Percentiles rank a stretch among this genome's conserved stretches.
These are phyloP conservation scores for Pseudogymnoascus pannorum DNA, from an alignment of 2,329 filamentous ascomycete species.

Conservation along the genomic window DNA sequence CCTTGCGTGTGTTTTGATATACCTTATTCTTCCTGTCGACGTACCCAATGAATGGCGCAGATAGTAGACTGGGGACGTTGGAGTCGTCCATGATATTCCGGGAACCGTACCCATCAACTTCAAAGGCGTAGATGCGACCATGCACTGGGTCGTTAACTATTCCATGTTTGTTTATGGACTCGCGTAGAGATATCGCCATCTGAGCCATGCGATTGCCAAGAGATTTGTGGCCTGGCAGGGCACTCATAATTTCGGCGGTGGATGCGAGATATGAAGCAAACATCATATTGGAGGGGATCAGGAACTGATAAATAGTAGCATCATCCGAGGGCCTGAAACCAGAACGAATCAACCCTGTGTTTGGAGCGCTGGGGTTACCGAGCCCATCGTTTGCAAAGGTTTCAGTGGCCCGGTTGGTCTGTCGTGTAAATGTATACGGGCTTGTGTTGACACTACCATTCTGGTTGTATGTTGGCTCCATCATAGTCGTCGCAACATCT, in stretches of 20 bases:
- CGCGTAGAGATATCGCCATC: conserved; percentile 55
- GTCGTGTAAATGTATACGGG: conserved; percentile 71
- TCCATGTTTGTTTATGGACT: conserved; percentile 63
- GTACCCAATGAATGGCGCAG: conserved; percentile 58
- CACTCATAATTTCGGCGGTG: conserved; percentile 44
- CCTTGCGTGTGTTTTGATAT: conserved; percentile 73
- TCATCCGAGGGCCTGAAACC: conserved; percentile 91
- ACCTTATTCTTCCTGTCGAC: conserved; percentile 50
- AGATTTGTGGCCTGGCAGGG: conserved; percentile 40
- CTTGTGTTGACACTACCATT: conserved; percentile 47
- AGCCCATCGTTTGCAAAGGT: conserved; percentile 70
- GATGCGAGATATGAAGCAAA: conserved; percentile 55
- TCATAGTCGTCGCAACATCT: conserved; percentile 60
- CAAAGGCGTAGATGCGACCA: conserved; percentile 67
- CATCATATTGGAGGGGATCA: conserved; percentile 89
- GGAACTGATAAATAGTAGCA: conserved; percentile 71
- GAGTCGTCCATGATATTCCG: conserved; percentile 61
- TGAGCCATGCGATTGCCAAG: conserved; percentile 49
- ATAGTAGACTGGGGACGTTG: conserved; percentile 61
- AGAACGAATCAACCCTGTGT: conserved; percentile 74
- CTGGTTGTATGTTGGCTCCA: conserved; percentile 63
- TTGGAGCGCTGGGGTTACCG: conserved; percentile 68
- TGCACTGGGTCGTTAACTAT: conserved; percentile 56
- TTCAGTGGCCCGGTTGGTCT: conserved; percentile 68
- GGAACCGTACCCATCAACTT: conserved; percentile 65